These are phyloP conservation scores for Macrolepiota dolichaula DNA, from an alignment of 768 basidiomycete species.

Conservation along the genomic window DNA sequence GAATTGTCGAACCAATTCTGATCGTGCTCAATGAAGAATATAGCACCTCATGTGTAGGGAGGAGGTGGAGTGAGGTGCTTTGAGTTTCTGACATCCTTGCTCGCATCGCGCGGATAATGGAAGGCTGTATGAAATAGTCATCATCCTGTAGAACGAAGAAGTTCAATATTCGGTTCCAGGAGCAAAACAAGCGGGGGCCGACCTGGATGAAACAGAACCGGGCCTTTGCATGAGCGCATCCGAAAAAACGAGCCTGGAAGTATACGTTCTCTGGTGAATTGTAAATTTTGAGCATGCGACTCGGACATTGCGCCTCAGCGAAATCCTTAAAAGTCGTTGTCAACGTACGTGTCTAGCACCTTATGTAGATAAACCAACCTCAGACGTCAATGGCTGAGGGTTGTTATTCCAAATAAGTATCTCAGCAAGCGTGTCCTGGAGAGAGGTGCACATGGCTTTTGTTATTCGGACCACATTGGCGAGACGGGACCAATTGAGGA, in stretches of 20 bases:
- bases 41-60: slow-evolving; percentile 61
- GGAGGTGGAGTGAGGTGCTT: slow-evolving; percentile 41
- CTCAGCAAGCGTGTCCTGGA: slow-evolving; percentile 42
- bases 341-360: neutral
- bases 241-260: slow-evolving; percentile 61
- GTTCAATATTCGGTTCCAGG: slow-evolving; percentile 3
- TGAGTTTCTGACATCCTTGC: slow-evolving; percentile 29
- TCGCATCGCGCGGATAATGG: slow-evolving; percentile 51
- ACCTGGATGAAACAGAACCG: slow-evolving; percentile 65
- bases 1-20: slow-evolving; percentile 30
- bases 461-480: slow-evolving; percentile 57
- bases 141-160: slow-evolving; percentile 47
- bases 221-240: slow-evolving; percentile 48
- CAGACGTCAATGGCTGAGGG: slow-evolving; percentile 34
- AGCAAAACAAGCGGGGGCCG: neutral
- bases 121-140: slow-evolving; percentile 59
- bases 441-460: slow-evolving; percentile 45
- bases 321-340: slow-evolving; percentile 34
- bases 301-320: slow-evolving; percentile 35
- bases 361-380: slow-evolving; percentile 29
- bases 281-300: slow-evolving; percentile 43
- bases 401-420: slow-evolving; percentile 67
- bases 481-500: slow-evolving; percentile 69
- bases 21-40: slow-evolving; percentile 48
- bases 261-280: slow-evolving; percentile 57